Evolutionary conservation across 2,329 filamentous ascomycete species (phyloP), one percentile per base, ranked within the genome.

Genomic region (Geosmithia putterillii): DNA sequence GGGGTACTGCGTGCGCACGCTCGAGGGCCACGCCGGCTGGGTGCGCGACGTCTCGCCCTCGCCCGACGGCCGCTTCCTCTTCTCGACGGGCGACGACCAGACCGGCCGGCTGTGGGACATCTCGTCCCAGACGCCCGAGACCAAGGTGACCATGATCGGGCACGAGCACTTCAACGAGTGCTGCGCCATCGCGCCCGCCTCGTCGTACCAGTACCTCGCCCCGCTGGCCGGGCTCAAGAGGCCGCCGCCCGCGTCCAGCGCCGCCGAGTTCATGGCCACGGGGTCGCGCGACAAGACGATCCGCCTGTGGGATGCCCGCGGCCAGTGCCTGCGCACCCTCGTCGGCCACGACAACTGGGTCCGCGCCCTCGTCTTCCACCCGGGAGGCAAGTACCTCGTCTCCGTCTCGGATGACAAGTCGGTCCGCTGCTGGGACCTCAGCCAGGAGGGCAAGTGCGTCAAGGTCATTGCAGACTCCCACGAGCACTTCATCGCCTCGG

Each of bases 341-440:
- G 66, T 79, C 1, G 90, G 90, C 2, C 90, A 95, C 58, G 89
- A 95, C 59, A 95, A 95, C 58, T 96, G 90, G 90, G 79, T 96
- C 8, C 79, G 87, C 25, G 83, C 76, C 1, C 63, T 95, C 6
- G 79, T 87, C 9, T 96, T 95, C 60, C 90, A 95, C 54, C 90
- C 90, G 0, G 85, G 86, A 8, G 90, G 90, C 38, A 94, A 90
- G 62, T 95, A 92, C 55, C 72, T 96, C 1, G 65, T 96, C 6
- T 89, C 83, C 7, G 86, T 84, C 18, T 76, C 83, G 15, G 90
- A 96, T 58, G 90, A 96, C 65, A 94, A 92, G 66, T 89, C 86
- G 4, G 71, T 96, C 46, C 74, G 89, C 44, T 95, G 89, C 67
- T 96, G 90, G 90, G 90, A 96, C 65, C 67, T 96, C 21, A 74